Percentiles rank a stretch among this genome's conserved stretches.
Conservation (phyloP, 2,329 filamentous ascomycete genomes). For the Aureobasidium sp. region DNA sequence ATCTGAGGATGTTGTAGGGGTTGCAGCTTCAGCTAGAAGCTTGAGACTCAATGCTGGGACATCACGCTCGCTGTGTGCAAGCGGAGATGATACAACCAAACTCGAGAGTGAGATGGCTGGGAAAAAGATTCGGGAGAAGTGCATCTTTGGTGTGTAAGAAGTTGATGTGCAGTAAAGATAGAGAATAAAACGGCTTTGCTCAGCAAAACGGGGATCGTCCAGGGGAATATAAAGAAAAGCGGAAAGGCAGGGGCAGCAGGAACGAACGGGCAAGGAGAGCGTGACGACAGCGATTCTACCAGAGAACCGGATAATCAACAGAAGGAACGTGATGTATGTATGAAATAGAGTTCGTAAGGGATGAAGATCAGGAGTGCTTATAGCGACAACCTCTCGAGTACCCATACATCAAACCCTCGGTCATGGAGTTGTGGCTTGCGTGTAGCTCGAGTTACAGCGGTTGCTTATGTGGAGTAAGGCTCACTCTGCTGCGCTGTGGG, state of each 20-base stretch:
- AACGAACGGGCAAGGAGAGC: background rate
- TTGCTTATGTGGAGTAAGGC: background rate
- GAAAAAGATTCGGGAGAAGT: background rate
- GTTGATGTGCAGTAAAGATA: no score
- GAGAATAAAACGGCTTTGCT: background rate
- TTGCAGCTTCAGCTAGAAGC: constrained; percentile 20
- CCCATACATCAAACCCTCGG: no score
- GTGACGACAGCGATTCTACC: constrained; percentile 10
- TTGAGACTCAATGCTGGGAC: background rate
- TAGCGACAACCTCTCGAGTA: no score
- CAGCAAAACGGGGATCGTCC: constrained; percentile 1
- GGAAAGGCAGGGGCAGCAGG: no score
- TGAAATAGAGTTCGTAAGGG: constrained; percentile 11
- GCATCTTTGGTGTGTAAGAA: background rate
- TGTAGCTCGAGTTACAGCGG: background rate
- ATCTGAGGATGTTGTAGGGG: constrained; percentile 29
- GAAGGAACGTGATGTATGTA: background rate
- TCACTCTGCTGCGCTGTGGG: constrained; percentile 2
- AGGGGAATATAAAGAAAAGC: background rate
- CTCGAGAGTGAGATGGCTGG: background rate
- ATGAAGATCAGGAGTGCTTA: constrained; percentile 5
- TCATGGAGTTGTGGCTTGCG: background rate
- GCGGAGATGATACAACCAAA: constrained; percentile 1
- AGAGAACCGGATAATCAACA: background rate
- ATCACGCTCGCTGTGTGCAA: background rate